These are phyloP conservation scores for Pyrenophora seminiperda DNA, from an alignment of 2,329 filamentous ascomycete species.

Conservation along the genomic window DNA sequence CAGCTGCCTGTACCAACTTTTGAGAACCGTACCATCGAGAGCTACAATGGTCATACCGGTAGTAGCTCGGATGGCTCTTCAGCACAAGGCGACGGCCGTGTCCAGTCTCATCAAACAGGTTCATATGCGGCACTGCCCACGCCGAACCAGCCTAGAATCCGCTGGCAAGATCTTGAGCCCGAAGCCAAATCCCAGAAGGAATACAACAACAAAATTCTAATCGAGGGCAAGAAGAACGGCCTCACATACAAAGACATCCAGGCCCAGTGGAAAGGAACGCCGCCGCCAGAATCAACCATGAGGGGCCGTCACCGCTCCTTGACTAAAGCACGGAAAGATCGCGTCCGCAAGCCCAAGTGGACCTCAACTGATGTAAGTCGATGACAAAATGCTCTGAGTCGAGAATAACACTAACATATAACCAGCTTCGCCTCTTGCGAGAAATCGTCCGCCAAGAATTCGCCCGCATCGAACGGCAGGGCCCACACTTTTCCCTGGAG, in stretches of 20 bases:
- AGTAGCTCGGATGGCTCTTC: background rate
- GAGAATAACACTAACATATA: constrained; percentile 10
- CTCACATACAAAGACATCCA: constrained; percentile 71
- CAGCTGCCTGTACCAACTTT: background rate
- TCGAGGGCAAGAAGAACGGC: constrained; percentile 61
- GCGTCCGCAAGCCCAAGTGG: constrained; percentile 72
- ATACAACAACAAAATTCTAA: constrained; percentile 48
- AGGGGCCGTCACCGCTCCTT: constrained; percentile 69
- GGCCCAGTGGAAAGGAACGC: constrained; percentile 58
- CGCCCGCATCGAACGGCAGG: constrained; percentile 22
- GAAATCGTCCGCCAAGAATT: constrained; percentile 30
- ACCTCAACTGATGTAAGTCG: constrained; percentile 65
- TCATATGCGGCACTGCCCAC: background rate
- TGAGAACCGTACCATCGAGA: background rate
- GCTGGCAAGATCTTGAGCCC: constrained; percentile 4
- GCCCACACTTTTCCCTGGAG: constrained; percentile 12
- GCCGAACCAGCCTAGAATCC: constrained; percentile 2
- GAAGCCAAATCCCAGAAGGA: too few relatives aligned
- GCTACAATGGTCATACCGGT: background rate
- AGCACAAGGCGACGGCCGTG: background rate
- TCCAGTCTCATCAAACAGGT: background rate
- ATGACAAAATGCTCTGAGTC: background rate
- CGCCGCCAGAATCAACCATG: constrained; percentile 73
- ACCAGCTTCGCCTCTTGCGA: constrained; percentile 33
- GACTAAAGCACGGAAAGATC: constrained; percentile 65